phyloP scores from a whole-genome alignment of 1,139 yeast genomes.

The Keqinozyma sinolaborantium region DNA sequence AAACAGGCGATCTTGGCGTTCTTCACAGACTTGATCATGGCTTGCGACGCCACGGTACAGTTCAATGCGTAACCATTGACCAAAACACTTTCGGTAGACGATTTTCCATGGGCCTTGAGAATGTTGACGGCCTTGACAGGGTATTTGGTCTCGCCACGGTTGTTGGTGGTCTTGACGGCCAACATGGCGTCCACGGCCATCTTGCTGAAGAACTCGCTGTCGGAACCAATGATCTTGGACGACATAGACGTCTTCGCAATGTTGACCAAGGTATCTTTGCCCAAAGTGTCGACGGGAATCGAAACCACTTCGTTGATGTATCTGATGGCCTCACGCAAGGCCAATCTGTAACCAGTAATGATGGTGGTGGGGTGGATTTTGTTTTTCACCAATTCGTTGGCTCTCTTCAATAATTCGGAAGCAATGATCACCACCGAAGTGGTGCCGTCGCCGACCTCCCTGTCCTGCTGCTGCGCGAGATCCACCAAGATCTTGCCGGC shows the following conservation, averaged over 20 bases:
- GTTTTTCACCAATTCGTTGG: constrained; percentile 89
- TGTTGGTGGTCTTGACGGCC: constrained; percentile 88
- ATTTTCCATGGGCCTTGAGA: constrained; percentile 94
- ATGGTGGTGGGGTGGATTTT: constrained; percentile 97
- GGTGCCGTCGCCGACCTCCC: constrained; percentile 98
- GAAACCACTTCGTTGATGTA: constrained; percentile 85
- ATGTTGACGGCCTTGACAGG: constrained; percentile 98
- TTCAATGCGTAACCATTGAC: constrained; percentile 95
- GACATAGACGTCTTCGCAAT: constrained; percentile 98
- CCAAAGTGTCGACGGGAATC: constrained; percentile 74
- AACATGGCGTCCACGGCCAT: constrained; percentile 95
- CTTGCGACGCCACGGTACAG: constrained; percentile 97
- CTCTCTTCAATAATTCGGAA: constrained; percentile 85
- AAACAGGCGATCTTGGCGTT: constrained; percentile 88
- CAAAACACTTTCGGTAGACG: constrained; percentile 78
- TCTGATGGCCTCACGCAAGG: constrained; percentile 86
- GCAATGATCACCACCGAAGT: constrained; percentile 97
- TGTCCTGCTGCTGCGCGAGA: constrained; percentile 97
- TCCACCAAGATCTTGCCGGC: constrained; percentile 97
- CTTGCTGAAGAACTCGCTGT: constrained; percentile 82
- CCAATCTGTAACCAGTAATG: constrained; percentile 93
- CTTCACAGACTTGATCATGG: constrained; percentile 76
- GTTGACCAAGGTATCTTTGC: constrained; percentile 77
- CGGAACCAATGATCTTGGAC: constrained; percentile 94
- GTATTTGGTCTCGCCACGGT: constrained; percentile 85